Evolutionary conservation across 192 early-diverging fungal genomes (phyloP), one percentile per base, ranked within the genome.

Genomic region (Coemansia sp.): DNA sequence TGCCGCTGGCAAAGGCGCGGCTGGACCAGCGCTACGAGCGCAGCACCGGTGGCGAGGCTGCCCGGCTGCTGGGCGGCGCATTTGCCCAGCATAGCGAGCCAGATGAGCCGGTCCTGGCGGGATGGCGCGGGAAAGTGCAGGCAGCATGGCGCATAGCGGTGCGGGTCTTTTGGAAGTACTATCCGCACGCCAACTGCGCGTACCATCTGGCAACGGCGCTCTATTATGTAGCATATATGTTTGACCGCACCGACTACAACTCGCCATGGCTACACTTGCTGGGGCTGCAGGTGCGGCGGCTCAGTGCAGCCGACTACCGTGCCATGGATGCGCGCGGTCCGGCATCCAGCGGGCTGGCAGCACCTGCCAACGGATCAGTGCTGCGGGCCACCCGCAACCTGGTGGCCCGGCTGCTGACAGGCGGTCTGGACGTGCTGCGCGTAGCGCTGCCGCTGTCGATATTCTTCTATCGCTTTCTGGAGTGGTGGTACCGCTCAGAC

Each of bases 401-500:
- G 8, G 66, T 87, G 2, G 77, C 83, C 3, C 66, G 81, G 26
- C 62, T 82, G 21, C 56, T 75, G 18, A 26, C 55, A 2, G 68
- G 78, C 53, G 63, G 76, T 5, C 70, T 96, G 16, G 86, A 91
- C 23, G 75, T 88, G 56, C 81, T 93, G 34, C 88, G 89, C 55
- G 83, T 85, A 2, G 53, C 88, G 12, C 69, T 97, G 49, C 94
- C 93, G 18, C 83, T 93, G 80, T 87, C 89, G 0, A 90, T 97
- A 15, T 94, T 97, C 75, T 88, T 92, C 65, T 95, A 88, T 76
- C 88, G 88, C 52, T 97, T 97, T 64, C 64, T 94, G 52, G 94
- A 96, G 71, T 97, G 94, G 94, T 97, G 93, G 93, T 91, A 93
- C 65, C 80, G 85, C 23, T 88, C 87, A 11, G 91, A 92, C 54